phyloP scores from a whole-genome alignment of 805 yeast genomes.

The Candida golubevii region DNA sequence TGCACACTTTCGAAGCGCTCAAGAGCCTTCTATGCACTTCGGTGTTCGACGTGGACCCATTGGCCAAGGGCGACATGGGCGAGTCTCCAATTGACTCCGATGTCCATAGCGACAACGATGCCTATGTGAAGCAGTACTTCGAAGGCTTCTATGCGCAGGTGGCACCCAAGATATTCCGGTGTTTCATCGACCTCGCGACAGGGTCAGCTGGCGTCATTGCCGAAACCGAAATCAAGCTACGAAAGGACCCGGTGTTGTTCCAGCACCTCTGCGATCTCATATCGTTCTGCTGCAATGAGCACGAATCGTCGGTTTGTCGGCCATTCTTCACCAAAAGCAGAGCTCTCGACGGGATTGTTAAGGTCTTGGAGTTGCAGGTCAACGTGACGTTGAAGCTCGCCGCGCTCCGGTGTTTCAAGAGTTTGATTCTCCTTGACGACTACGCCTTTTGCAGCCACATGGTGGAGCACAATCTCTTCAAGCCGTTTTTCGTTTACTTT shows the following conservation, averaged over 20 bases:
- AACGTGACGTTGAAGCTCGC: slow-evolving; percentile 57
- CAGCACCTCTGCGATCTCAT: slow-evolving; percentile 68
- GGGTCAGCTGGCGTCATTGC: not conserved
- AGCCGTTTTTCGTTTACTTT: slow-evolving; percentile 46
- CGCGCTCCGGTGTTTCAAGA: slow-evolving; percentile 65
- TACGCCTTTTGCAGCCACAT: slow-evolving; percentile 54
- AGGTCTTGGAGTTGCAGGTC: slow-evolving; percentile 40
- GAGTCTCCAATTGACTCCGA: not conserved
- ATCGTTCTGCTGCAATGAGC: slow-evolving; percentile 62
- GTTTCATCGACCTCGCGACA: slow-evolving; percentile 37
- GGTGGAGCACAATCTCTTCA: slow-evolving; percentile 50
- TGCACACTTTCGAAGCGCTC: slow-evolving; percentile 82
- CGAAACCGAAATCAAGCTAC: slow-evolving; percentile 7
- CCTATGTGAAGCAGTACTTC: slow-evolving; percentile 43
- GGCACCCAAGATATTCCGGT: slow-evolving; percentile 53
- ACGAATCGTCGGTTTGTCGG: slow-evolving; percentile 53
- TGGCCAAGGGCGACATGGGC: slow-evolving; percentile 9
- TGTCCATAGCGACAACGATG: slow-evolving; percentile 3
- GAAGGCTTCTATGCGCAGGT: slow-evolving; percentile 57
- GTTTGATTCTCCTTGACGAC: slow-evolving; percentile 59
- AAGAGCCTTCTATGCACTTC: slow-evolving; percentile 64
- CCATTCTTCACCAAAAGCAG: slow-evolving; percentile 60
- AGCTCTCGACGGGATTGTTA: slow-evolving; percentile 52
- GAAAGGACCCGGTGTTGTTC: slow-evolving; percentile 39
- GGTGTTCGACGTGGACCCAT: slow-evolving; percentile 8